phyloP scores from a whole-genome alignment of 2,329 filamentous ascomycete species.

The Penicillium sumatraense region DNA sequence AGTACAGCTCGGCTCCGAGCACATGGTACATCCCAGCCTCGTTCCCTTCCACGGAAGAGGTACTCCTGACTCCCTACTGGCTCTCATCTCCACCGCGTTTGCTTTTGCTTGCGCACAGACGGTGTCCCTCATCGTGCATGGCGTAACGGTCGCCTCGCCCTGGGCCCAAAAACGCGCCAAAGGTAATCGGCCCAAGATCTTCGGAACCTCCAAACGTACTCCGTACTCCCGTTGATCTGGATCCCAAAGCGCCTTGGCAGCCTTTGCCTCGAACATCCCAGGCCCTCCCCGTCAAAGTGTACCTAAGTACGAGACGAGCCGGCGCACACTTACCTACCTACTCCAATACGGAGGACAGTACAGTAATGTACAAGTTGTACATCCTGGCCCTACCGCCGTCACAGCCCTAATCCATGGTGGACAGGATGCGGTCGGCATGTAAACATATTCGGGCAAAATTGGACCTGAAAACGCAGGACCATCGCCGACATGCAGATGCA shows the following conservation, averaged over 20 bases:
- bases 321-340: too few species aligned
- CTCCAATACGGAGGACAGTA: too few species aligned
- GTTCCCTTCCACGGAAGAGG: too few species aligned
- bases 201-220: slow-evolving; percentile 13
- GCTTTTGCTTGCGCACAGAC: slow-evolving; percentile 24
- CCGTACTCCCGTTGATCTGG: slow-evolving; percentile 11
- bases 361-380: too few species aligned
- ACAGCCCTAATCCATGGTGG: neutral
- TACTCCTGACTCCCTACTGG: neutral
- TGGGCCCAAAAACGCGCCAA: slow-evolving; percentile 15
- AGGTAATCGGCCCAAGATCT: slow-evolving; percentile 26
- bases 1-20: slow-evolving; percentile 3
- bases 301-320: too few species aligned
- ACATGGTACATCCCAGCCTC: slow-evolving; percentile 13
- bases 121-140: slow-evolving; percentile 18
- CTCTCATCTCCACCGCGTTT: neutral
- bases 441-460: slow-evolving; percentile 1
- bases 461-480: slow-evolving; percentile 2
- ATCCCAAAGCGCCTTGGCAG: neutral
- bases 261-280: neutral
- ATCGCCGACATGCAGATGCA: slow-evolving; percentile 1
- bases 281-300: too few species aligned
- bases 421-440: slow-evolving; percentile 6
- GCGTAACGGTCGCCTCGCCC: slow-evolving; percentile 24
- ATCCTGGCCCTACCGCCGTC: too few species aligned